Conservation (phyloP, 768 basidiomycete species). For the Lanmaoa rubissima region DNA sequence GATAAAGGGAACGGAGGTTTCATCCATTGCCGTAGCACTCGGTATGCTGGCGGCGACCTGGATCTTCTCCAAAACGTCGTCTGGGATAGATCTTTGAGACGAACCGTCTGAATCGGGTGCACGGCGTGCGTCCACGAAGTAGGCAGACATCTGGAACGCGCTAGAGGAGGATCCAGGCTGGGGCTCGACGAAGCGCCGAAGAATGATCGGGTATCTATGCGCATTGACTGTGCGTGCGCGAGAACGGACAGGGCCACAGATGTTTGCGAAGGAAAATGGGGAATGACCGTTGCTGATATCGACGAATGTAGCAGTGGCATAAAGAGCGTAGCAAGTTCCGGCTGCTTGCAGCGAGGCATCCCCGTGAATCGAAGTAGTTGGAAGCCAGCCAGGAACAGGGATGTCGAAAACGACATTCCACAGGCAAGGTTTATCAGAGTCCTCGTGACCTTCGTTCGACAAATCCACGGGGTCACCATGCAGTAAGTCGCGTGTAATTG, state of each 20-base stretch:
- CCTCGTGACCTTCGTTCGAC: constrained; percentile 62
- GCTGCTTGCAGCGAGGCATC: constrained; percentile 38
- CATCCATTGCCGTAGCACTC: constrained; percentile 46
- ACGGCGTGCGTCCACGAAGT: constrained; percentile 42
- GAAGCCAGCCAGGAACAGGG: constrained; percentile 89
- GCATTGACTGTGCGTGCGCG: constrained; percentile 43
- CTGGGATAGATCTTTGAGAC: constrained; percentile 40
- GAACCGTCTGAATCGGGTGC: constrained; percentile 13
- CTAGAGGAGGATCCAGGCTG: constrained; percentile 32
- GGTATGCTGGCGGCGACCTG: constrained; percentile 66
- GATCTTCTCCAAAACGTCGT: constrained; percentile 56
- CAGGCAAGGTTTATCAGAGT: constrained; percentile 48
- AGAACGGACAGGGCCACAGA: constrained; percentile 58
- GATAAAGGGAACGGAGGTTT: constrained; percentile 49
- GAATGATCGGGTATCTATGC: constrained; percentile 37
- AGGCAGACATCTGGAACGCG: constrained; percentile 37
- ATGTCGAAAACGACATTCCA: constrained; percentile 85
- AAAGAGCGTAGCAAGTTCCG: constrained; percentile 65
- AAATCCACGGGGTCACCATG: constrained; percentile 52
- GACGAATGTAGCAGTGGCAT: constrained; percentile 61
- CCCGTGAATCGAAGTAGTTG: constrained; percentile 53
- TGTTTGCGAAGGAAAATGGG: constrained; percentile 46
- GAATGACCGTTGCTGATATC: constrained; percentile 42
- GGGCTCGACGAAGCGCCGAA: constrained; percentile 56
- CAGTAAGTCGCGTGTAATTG: constrained; percentile 59